Evolutionary conservation across 768 basidiomycete species (phyloP), one percentile per base, ranked within the genome.

Genomic region (Amanita thiersii): DNA sequence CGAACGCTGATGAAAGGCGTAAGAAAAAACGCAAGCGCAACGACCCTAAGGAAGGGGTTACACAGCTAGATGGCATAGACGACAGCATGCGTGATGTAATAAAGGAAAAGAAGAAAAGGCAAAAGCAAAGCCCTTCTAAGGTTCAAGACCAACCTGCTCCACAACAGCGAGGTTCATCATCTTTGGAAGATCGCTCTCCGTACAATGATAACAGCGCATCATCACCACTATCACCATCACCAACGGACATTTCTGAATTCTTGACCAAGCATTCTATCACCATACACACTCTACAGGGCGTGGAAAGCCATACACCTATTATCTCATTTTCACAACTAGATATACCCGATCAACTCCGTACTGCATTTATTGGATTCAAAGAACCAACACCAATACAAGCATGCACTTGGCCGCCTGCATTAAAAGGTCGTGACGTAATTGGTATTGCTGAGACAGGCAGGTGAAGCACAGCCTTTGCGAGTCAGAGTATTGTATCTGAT

Each of bases 391-490:
- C 96, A 0, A 91, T 99, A 40, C 96, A 99, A 57, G 83, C 90
- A 4, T 94, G 89, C 51, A 78, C 92, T 9, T 98, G 93, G 93
- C 90, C 93, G 2, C 79, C 86, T 24, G 79, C 87, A 4, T 65
- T 98, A 18, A 67, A 73, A 17, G 86, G 86, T 0, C 68, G 68
- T n/a, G 88, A 98, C 57, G 87, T 94, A 0, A 81, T 98, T 21
- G 94, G 94, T 37, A 89, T 98, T 46, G 93, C 94, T 5, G 93
- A 98, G 68, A 98, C 94, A 2, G 94, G 94, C 52, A 87, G 80
- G 82, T 78, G 47, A 25, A 17, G n/a, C 18, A 10, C 25, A 64
- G 45, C 39, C 14, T 18, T 5, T 21, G 44, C 15, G 37, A 28
- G 26, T 28, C 20, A 39, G 26, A 15, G 18, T 14, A 39, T 10